These are phyloP conservation scores for Pichia ethanolica DNA, from an alignment of 805 yeast species.

Conservation along the genomic window DNA sequence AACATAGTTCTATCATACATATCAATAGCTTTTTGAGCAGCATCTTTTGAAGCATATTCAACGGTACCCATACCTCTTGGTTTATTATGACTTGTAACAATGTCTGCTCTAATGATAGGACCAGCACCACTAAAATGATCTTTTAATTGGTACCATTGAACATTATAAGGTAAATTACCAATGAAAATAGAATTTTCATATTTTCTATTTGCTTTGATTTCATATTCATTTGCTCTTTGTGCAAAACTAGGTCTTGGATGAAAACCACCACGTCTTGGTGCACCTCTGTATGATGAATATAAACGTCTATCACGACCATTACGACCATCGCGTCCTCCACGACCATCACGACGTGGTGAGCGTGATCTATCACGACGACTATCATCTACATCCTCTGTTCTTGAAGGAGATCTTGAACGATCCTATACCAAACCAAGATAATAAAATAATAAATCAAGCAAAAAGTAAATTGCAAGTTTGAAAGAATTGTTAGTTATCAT, in stretches of 20 bases:
- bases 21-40: constrained; percentile 65
- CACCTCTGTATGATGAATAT: constrained; percentile 4
- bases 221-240: constrained; percentile 25
- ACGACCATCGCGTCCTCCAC: constrained; percentile 19
- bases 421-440: constrained; percentile 11
- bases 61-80: constrained; percentile 91
- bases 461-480: neutral
- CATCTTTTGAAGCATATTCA: constrained; percentile 59
- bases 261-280: constrained; percentile 16
- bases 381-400: constrained; percentile 17
- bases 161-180: constrained; percentile 64
- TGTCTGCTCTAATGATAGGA: constrained; percentile 71
- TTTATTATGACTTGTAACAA: constrained; percentile 69
- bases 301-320: constrained; percentile 13
- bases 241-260: constrained; percentile 19
- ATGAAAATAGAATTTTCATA: constrained; percentile 64
- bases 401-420: constrained; percentile 28
- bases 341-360: constrained; percentile 22
- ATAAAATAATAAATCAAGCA: neutral
- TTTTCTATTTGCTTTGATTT: constrained; percentile 44
- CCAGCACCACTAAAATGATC: constrained; percentile 55
- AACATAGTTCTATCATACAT: constrained; percentile 58
- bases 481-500: constrained; percentile 4
- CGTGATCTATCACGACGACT: constrained; percentile 23
- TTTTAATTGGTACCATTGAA: constrained; percentile 52